Evolutionary conservation across 2,329 filamentous ascomycete genomes (phyloP), one percentile per base, ranked within the genome.

Genomic region (Fusarium subtropicale): DNA sequence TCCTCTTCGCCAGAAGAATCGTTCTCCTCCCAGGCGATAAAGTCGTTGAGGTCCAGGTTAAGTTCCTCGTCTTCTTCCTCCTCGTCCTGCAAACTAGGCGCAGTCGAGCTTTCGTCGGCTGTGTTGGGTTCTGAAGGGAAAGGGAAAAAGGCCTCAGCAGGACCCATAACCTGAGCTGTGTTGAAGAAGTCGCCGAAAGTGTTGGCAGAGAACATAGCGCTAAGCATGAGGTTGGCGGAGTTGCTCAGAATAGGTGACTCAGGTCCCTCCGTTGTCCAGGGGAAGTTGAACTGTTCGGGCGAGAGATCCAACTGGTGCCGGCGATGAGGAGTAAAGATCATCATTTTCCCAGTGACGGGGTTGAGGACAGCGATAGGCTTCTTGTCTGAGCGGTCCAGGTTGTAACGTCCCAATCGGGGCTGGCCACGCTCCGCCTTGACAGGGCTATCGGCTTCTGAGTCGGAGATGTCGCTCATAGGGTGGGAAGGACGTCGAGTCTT

Each of bases 181-280:
- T 86, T 86, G 78, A 88, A 81, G 60, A 85, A 85, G 72, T 87
- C 85, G 42, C 84, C 85, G 70, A 87, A 86, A 1, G 85, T 83
- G 65, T 85, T 84, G 57, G 82, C 83, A 2, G 85, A 86, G 56
- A 89, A 85, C 80, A 93, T 89, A 71, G 90, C 90, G 50, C 90
- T 90, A 81, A 94, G 89, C 91, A 94, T 94, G 69, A 94, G 85
- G 62, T 93, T 91, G 58, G 90, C 89, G 20, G 89, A 87, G 62
- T 91, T 90, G 76, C 85, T 88, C 64, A 91, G 80, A 74, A 92
- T 88, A 18, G 90, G 88, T 0, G 83, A 83, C 6, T 81, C 76
- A 56, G 83, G 78, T 38, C 81, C 74, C 56, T 81, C 75, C 50
- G 78, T 74, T n/a, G 81, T 74, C 74, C 82, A 84, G 20, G 83